Conservation (phyloP, 2,329 filamentous ascomycete species). For the Aspergillus vadensis region DNA sequence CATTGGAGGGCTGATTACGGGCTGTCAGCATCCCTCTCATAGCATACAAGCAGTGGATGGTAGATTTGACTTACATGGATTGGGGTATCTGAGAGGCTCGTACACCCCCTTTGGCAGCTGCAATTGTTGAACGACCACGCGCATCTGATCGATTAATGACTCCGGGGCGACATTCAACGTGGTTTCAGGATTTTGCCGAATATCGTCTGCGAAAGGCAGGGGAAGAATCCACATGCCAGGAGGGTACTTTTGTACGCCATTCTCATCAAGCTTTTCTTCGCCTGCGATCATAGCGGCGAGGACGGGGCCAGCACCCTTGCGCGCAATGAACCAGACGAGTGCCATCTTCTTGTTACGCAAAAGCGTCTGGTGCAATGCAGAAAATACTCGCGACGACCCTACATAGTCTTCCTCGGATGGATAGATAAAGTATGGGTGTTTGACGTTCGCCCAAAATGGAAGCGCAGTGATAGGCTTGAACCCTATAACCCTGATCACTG, state of each 20-base stretch:
- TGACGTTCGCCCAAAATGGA: conserved; percentile 80
- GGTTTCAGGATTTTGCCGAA: conserved; percentile 71
- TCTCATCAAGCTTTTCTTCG: conserved; percentile 64
- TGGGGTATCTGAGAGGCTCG: conserved; percentile 84
- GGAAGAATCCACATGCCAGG: conserved; percentile 87
- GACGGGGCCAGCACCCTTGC: conserved; percentile 75
- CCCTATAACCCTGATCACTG: conserved; percentile 83
- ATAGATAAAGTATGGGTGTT: conserved; percentile 89
- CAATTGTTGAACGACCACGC: conserved; percentile 77
- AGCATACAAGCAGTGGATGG: neutral
- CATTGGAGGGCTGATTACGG: conserved; percentile 71
- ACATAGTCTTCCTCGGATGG: conserved; percentile 88
- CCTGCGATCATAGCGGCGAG: conserved; percentile 83
- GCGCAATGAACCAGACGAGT: conserved; percentile 85
- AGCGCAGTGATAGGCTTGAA: conserved; percentile 81
- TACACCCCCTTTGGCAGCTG: conserved; percentile 85
- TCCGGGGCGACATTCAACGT: conserved; percentile 63
- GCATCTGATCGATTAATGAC: conserved; percentile 77
- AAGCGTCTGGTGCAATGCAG: conserved; percentile 85
- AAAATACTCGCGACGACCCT: conserved; percentile 89
- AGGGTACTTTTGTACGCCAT: conserved; percentile 70
- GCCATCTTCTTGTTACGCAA: conserved; percentile 77
- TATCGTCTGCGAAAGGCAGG: conserved; percentile 85
- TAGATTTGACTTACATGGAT: conserved; percentile 58
- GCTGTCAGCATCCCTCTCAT: conserved; percentile 2